Percentiles rank a stretch among this genome's conserved stretches.
Evolutionary conservation across 768 basidiomycete species (phyloP).

Genomic region (Thelephora ganbajun): DNA sequence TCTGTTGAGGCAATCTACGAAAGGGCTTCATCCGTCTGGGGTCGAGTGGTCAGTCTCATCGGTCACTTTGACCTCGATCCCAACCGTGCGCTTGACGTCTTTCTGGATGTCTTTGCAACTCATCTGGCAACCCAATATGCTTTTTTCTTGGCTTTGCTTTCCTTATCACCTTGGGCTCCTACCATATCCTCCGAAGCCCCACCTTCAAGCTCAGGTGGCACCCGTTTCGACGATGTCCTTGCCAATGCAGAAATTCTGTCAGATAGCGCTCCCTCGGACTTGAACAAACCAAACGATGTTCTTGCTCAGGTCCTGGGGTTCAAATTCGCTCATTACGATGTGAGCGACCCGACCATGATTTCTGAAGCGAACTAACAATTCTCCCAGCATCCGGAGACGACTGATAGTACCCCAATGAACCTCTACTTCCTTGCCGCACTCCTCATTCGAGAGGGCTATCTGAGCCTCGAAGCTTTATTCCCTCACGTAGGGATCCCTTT

Average conservation of each 20-base stretch:
- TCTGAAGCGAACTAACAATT: constrained; percentile 9
- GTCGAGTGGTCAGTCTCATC: constrained; percentile 76
- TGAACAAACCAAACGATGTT: constrained; percentile 35
- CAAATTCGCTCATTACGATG: constrained; percentile 89
- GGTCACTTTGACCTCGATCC: constrained; percentile 97
- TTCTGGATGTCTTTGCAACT: constrained; percentile 80
- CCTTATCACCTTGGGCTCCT: constrained; percentile 78
- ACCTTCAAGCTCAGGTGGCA: constrained; percentile 11
- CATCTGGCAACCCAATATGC: constrained; percentile 72
- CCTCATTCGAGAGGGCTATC: constrained; percentile 80
- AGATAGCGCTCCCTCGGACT: constrained; percentile 8
- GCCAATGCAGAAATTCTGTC: constrained; percentile 32
- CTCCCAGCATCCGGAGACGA: constrained; percentile 37
- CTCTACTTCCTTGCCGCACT: constrained; percentile 77
- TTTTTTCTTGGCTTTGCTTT: constrained; percentile 81
- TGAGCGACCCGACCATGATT: constrained; percentile 19
- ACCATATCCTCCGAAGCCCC: constrained; percentile 13
- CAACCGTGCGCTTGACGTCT: constrained; percentile 83
- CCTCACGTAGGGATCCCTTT: constrained; percentile 55
- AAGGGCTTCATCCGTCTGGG: constrained; percentile 61
- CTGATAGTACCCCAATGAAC: constrained; percentile 51
- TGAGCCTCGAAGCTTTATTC: constrained; percentile 79
- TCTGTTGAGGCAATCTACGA: constrained; percentile 40
- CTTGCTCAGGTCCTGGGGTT: constrained; percentile 93
- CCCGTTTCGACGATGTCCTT: constrained; percentile 54